Percentiles rank a stretch among this genome's conserved stretches.
These are phyloP conservation scores for Aulographum hederae DNA, from an alignment of 2,329 filamentous ascomycete species.

Conservation along the genomic window DNA sequence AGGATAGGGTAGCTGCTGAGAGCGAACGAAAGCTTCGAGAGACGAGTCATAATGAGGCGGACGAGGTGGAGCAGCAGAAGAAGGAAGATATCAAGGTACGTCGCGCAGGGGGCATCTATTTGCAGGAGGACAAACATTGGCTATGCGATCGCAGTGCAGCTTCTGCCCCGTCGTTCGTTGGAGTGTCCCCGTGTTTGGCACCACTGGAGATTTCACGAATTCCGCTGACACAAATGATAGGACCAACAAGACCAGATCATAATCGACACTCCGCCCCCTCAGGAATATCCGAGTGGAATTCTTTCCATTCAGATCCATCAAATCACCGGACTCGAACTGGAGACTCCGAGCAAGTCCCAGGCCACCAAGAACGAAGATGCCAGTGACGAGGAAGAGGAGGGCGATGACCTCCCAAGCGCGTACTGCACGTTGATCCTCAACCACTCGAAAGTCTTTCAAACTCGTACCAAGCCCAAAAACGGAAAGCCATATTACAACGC, in stretches of 20 bases:
- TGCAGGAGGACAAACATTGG: not conserved
- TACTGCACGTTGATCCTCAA: slow-evolving; percentile 61
- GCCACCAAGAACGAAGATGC: slow-evolving; percentile 27
- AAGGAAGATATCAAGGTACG: slow-evolving; percentile 41
- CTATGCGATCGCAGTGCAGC: too few relatives aligned
- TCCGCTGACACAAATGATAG: slow-evolving; percentile 6
- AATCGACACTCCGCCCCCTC: slow-evolving; percentile 45
- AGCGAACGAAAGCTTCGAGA: slow-evolving; percentile 49
- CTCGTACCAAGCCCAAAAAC: slow-evolving; percentile 61
- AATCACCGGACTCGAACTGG: slow-evolving; percentile 48
- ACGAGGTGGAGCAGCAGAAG: slow-evolving; percentile 50
- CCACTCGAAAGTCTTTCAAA: slow-evolving; percentile 50
- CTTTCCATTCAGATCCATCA: slow-evolving; percentile 56
- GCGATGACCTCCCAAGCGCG: slow-evolving; percentile 46
- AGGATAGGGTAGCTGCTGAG: slow-evolving; percentile 32
- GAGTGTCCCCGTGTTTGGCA: too few relatives aligned
- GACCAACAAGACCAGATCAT: slow-evolving; percentile 40
- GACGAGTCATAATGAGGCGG: slow-evolving; percentile 37
- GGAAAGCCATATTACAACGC: slow-evolving; percentile 66
- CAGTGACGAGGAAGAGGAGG: slow-evolving; percentile 42
- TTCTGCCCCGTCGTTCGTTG: too few relatives aligned
- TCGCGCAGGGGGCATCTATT: not conserved
- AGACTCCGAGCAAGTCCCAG: slow-evolving; percentile 36
- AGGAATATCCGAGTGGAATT: slow-evolving; percentile 45
- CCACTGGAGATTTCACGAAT: too few relatives aligned